Conservation (phyloP, 345 rosid genomes). For the Eutrema yunnanense region DNA sequence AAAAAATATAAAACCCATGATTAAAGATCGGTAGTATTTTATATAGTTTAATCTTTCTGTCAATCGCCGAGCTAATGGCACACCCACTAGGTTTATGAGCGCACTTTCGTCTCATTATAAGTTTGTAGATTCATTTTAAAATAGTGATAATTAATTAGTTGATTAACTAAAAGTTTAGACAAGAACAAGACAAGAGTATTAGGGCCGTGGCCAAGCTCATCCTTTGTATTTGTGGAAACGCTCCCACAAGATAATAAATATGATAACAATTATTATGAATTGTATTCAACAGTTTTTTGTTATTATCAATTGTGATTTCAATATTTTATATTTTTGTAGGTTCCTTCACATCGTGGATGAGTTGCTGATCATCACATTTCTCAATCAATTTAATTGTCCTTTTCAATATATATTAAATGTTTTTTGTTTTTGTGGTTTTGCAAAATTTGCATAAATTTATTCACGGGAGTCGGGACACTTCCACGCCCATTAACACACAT, state of each 20-base stretch:
- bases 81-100: constrained; percentile 8
- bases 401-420: constrained; percentile 14
- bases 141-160: not conserved
- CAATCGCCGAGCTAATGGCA: constrained; percentile 1
- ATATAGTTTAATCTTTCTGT: not conserved
- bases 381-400: constrained; percentile 18
- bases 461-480: constrained; percentile 19
- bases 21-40: not conserved
- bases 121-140: not conserved
- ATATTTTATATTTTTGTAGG: constrained; percentile 1
- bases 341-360: constrained; percentile 30
- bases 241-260: constrained; percentile 25
- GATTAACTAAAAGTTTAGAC: constrained; percentile 16
- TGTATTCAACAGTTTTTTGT: not conserved
- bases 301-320: not conserved
- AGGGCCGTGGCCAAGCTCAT: constrained; percentile 23
- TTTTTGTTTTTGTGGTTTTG: constrained; percentile 1
- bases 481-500: not conserved
- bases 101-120: not conserved
- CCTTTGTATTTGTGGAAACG: constrained; percentile 21
- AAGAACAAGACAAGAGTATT: constrained; percentile 25
- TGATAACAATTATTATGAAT: not conserved
- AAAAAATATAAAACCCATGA: not conserved
- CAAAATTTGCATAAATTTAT: not conserved
- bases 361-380: constrained; percentile 17